Base-by-base conservation (phyloP, 1,284 basidiomycete genomes). In the Sphaerobolus stellatus region DNA sequence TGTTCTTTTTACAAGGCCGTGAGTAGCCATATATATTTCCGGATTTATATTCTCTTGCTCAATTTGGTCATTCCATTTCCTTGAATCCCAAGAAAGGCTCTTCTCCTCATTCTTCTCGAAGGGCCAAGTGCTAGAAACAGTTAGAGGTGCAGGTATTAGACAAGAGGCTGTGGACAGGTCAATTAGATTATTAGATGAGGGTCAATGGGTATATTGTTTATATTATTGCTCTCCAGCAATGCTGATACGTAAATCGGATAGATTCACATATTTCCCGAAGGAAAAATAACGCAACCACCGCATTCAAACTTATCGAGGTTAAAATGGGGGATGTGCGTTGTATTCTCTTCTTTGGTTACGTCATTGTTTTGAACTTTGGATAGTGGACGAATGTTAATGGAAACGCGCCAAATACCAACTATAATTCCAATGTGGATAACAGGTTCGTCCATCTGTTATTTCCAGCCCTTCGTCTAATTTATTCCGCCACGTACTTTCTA, bases 241-340 rank as follows among this genome's bases (percentile, higher is more conserved):
- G 48, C 34, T 13, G 14, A 38, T 25, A 48, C 4, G 14, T 9
- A 40, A 5, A 14, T 27, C 28, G 18, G 9, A 5, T 59, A 95
- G 94, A 77, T 98, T 11, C 96, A 99, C 66, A 78, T 99, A 40
- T 99, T 95, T 62, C 86, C 93, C 0, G 97, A 99, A 71, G 95
- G 96, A 22, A 91, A 89, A 62, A 85, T 98, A 44, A 90, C 93
- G 65, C 94, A 94, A 66, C 78, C 84, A 25, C 72, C 77, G 8
- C 84, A 88, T 64, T 74, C 75, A 3, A 46, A 57, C 33, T 68
- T 98, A 57, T 77, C 87, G 5, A 77, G 92, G 44, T 98, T 99
- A 73, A 97, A 97, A 75, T 99, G 96, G 97, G 97, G 96, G 55
- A 78, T 98, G 86, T 93, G 68, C 69, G 90, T 88, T 25, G n/a